Evolutionary conservation across 768 basidiomycete genomes (phyloP).

Genomic region (Hericium alpestre): DNA sequence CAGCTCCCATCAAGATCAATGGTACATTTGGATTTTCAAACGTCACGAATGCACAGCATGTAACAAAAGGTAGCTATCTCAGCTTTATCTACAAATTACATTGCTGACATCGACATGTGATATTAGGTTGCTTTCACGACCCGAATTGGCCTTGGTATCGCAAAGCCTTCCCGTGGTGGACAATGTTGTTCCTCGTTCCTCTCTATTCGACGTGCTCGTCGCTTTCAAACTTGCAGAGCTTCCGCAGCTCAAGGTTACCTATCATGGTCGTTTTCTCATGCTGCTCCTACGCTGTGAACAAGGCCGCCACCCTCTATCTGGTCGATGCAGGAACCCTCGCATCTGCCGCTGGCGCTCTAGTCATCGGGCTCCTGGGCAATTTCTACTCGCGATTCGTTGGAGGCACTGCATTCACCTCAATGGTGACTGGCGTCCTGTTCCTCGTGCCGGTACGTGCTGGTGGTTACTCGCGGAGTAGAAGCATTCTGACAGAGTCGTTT

Average conservation of each 20-base stretch:
- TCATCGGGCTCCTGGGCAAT: conserved; percentile 72
- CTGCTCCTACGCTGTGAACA: conserved; percentile 62
- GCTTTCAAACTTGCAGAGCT: conserved; percentile 64
- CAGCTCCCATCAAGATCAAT: conserved; percentile 15
- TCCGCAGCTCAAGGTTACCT: conserved; percentile 58
- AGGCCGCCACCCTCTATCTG: conserved; percentile 46
- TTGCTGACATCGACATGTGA: too few species aligned
- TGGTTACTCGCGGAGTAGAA: not conserved
- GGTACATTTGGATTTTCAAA: conserved; percentile 23
- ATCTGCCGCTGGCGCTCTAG: conserved; percentile 71
- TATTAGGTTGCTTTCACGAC: conserved; percentile 62
- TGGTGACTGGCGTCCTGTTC: conserved; percentile 91
- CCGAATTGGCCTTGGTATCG: conserved; percentile 68
- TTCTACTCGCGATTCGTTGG: conserved; percentile 65
- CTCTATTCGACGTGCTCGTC: conserved; percentile 66
- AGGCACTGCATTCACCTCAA: conserved; percentile 80
- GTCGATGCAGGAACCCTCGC: conserved; percentile 64
- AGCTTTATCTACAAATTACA: not conserved
- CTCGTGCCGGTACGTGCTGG: conserved; percentile 63
- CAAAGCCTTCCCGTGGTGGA: conserved; percentile 75
- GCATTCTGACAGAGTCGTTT: conserved; percentile 4
- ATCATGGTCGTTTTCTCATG: conserved; percentile 76
- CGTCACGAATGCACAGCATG: conserved; percentile 14
- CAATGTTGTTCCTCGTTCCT: conserved; percentile 67
- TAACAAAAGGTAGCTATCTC: conserved; percentile 19